Conservation (phyloP, 2,329 filamentous ascomycete genomes). For the Lasiodiplodia citricola region DNA sequence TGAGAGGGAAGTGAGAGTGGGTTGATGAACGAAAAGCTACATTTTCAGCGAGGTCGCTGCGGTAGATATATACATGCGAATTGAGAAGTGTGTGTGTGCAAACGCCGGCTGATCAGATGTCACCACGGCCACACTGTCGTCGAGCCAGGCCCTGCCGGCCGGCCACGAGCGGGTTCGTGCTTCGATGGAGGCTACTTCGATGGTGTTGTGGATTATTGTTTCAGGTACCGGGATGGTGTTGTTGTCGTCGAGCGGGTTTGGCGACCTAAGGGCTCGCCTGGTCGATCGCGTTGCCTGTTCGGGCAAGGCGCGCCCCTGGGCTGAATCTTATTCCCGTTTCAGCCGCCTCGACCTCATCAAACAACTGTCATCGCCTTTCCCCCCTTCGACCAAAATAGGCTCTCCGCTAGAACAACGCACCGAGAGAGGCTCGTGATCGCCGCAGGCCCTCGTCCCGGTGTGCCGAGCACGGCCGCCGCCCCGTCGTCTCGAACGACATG, state of each 20-base stretch:
- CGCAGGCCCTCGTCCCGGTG: background rate
- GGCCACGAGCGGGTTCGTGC: background rate
- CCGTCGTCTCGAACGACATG: background rate
- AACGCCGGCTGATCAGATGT: background rate
- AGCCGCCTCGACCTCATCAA: conserved; percentile 16
- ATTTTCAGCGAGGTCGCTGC: background rate
- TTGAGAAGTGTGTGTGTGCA: background rate
- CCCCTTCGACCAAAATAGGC: background rate
- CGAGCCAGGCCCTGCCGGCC: background rate
- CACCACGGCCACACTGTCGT: background rate
- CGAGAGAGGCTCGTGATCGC: background rate
- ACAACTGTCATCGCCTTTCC: background rate
- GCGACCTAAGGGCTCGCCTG: background rate
- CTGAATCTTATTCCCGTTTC: conserved; percentile 13
- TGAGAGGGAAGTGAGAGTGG: background rate
- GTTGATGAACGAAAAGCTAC: background rate
- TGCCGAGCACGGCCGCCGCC: conserved; percentile 10
- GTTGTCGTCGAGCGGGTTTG: background rate
- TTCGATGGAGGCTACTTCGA: background rate
- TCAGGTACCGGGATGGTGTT: background rate
- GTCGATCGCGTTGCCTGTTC: conserved; percentile 11
- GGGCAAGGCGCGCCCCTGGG: conserved; percentile 1
- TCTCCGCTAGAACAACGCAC: too few species aligned
- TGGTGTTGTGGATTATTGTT: conserved; percentile 18
- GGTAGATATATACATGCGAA: background rate